Base-by-base conservation (phyloP, 495 filamentous ascomycete genomes). In the Cryomyces minteri region DNA sequence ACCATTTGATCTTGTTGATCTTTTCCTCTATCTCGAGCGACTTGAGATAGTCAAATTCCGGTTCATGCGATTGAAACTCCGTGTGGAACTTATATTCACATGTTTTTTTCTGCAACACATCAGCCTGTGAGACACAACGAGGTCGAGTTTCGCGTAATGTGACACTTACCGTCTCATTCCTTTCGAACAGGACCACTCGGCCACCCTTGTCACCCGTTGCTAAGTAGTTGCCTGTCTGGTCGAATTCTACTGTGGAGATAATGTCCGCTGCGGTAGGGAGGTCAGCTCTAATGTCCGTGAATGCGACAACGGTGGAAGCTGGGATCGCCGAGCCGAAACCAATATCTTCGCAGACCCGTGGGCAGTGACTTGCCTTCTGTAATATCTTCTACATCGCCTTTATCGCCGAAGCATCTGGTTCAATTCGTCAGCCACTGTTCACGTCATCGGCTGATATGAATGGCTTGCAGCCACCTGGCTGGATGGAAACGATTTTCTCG, bases 1-100 rank as follows among this genome's bases (percentile, higher is more conserved):
- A 98, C 90, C 90, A 98, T 68, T 96, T 98, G 65, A 98, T 98
- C 71, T 98, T 98, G 73, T 98, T 98, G 73, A 98, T 98, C 70
- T 98, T 98, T 67, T 98, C 90, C 73, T 98, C 90, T 54, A 98
- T 98, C 67, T 98, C 90, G 48, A 98, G 72, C 18, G 90, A 98
- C 67, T 98, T 98, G 46, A 98, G 76, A 62, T 98, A 98, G 60
- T 98, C 90, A 63, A 98, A 98, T 62, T 98, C 90, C 18, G 90
- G 90, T 61, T 98, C 90, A 65, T 98, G 90, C 44, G 90, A 98
- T 71, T 98, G 90, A 51, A 98, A 98, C 59, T 98, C 90, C 57
- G 90, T 98, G 62, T 98, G 90, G 64, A 98, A 98, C 63, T 98
- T 98, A 73, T 98, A 98, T 65, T 98, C 90, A 73, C 90, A 98